These are phyloP conservation scores for Globisporangium iwayamae DNA, from an alignment of 352 stramenopile species.

Conservation along the genomic window DNA sequence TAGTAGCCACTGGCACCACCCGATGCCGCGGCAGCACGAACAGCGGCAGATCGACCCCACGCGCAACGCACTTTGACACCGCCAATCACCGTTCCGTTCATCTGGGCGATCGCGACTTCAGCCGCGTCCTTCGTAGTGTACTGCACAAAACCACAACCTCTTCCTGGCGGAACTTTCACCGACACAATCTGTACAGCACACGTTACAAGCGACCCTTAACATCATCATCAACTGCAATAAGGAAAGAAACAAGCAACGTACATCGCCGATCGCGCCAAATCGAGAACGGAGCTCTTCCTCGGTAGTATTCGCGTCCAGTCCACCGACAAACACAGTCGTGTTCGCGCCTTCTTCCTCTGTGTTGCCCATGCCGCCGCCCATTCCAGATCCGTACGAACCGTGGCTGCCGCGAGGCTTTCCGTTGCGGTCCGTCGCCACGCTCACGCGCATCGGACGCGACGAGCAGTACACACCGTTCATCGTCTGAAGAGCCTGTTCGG, in stretches of 20 bases:
- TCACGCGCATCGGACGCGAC: constrained; percentile 86
- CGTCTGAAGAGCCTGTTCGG: constrained; percentile 81
- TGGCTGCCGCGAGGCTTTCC: constrained; percentile 29
- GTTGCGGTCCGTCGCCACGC: constrained; percentile 84
- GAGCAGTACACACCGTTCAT: constrained; percentile 91
- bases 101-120: constrained; percentile 84
- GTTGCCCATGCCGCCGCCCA: constrained; percentile 11
- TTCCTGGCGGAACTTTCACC: constrained; percentile 84
- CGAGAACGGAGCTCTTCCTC: constrained; percentile 83
- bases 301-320: constrained; percentile 73
- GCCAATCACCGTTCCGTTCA: constrained; percentile 83
- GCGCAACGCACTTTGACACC: constrained; percentile 84
- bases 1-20: constrained; percentile 39
- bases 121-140: constrained; percentile 81
- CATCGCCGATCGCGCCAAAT: constrained; percentile 77
- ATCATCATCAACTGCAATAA: not conserved
- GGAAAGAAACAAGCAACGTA: constrained; percentile 23
- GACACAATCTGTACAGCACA: constrained; percentile 48
- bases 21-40: constrained; percentile 26
- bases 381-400: constrained; percentile 19
- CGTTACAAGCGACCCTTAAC: not conserved
- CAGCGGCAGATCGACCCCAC: constrained; percentile 82
- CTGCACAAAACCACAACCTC: constrained; percentile 90
- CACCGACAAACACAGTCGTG: constrained; percentile 91
- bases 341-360: constrained; percentile 69